phyloP scores from a whole-genome alignment of 306 rosid species.

The Mucuna pruriens region DNA sequence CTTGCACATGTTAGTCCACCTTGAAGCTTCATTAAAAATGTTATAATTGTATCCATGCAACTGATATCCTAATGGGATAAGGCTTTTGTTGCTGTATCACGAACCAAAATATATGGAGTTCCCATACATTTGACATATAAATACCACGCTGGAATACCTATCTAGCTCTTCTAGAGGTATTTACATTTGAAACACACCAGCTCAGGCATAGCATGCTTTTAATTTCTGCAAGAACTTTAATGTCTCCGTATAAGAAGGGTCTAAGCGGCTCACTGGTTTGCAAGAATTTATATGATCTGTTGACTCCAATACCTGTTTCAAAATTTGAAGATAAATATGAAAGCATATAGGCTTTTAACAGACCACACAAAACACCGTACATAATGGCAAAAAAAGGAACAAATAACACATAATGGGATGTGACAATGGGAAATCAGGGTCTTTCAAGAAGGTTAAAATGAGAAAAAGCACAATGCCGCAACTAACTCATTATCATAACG shows the following conservation, averaged over 20 bases:
- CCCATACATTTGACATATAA: constrained; percentile 24
- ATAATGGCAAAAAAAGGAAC: neutral
- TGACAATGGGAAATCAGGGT: constrained; percentile 12
- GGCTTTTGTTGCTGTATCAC: neutral
- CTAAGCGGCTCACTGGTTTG: constrained; percentile 77
- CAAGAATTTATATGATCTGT: constrained; percentile 96
- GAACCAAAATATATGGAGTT: constrained; percentile 7
- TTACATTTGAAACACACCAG: constrained; percentile 21
- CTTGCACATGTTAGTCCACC: constrained; percentile 37
- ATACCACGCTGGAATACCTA: constrained; percentile 25
- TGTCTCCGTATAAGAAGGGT: constrained; percentile 86
- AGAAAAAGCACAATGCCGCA: neutral
- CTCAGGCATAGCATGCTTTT: constrained; percentile 48
- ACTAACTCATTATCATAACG: neutral
- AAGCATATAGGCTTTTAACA: neutral
- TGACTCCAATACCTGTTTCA: constrained; percentile 88
- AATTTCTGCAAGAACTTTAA: constrained; percentile 77
- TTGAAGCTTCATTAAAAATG: constrained; percentile 14
- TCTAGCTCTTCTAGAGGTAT: constrained; percentile 35
- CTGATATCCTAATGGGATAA: neutral
- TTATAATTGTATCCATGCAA: neutral
- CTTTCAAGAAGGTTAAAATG: constrained; percentile 25
- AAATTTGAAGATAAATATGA: constrained; percentile 29
- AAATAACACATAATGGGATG: neutral
- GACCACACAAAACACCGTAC: neutral